phyloP scores from a whole-genome alignment of 495 filamentous ascomycete genomes.

The Xylaria palmicola region DNA sequence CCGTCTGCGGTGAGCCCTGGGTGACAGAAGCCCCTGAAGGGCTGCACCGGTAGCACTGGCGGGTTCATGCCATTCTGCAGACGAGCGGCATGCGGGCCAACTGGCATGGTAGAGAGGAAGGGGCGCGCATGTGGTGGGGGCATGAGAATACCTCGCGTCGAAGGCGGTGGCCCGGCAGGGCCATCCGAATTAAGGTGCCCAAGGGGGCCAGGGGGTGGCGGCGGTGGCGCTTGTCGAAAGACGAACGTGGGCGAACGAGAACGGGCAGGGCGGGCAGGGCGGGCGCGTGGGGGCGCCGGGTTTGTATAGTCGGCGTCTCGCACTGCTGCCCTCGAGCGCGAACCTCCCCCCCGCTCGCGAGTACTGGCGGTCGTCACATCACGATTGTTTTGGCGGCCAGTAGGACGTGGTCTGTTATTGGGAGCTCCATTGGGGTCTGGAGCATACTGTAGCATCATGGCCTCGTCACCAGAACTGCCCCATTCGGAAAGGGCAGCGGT shows the following conservation, averaged over 20 bases:
- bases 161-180: slow-evolving; percentile 14
- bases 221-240: slow-evolving; percentile 10
- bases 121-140: slow-evolving; percentile 1
- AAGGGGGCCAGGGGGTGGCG: slow-evolving; percentile 1
- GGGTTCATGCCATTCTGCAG: neutral
- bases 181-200: neutral
- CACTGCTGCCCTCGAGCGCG: neutral
- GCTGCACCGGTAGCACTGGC: neutral
- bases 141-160: neutral
- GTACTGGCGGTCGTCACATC: neutral
- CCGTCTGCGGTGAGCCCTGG: neutral
- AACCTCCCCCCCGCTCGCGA: neutral
- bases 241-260: slow-evolving; percentile 19
- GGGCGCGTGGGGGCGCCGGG: neutral
- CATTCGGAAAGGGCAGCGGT: slow-evolving; percentile 29
- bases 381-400: neutral
- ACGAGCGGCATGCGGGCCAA: neutral
- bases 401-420: neutral
- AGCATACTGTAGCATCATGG: neutral
- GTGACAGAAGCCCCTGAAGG: neutral
- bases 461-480: slow-evolving; percentile 33
- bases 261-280: neutral
- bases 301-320: slow-evolving; percentile 13
- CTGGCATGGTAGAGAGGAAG: neutral
- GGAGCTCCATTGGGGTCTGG: neutral